Base-by-base conservation (phyloP, 2,329 filamentous ascomycete genomes). In the Venturia nashicola region DNA sequence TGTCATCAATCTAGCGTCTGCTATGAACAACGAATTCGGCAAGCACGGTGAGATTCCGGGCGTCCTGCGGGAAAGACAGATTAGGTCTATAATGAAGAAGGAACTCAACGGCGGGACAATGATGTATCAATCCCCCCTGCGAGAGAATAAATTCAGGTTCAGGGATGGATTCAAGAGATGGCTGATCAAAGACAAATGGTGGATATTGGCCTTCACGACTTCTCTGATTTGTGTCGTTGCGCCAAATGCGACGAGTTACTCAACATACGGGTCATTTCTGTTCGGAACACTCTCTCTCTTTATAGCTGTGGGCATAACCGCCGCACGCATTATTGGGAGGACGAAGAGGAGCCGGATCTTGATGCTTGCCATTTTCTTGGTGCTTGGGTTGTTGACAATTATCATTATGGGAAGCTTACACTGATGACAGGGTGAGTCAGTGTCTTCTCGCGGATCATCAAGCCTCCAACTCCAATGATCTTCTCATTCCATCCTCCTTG, bases 1-100 rank as follows among this genome's bases (percentile, higher is more conserved):
- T 27, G 42, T 70, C 0, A 39, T 71, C 4, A 65, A 71, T n/a
- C 67, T 71, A 11, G 67, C 69, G 4, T 55, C 63, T 0, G 67
- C 69, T 0, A 71, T 71, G 64, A 60, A 46, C 16, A 42, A 32
- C 18, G 62, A 67, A 12, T 43, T 68, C 9, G 42, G 57, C 42
- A 57, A 39, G 9, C 27, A 61, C 36, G 39, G 43, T 14, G 27
- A 46, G 32, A 61, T 14, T 43, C 59, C 39, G 5, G 20, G 40
- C 18, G 23, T 36, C 36, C 20, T 61, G 14, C 36, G 39, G 6
- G 55, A 59, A 40, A 40, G 39, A 40, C 55, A 59, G 7, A 59
- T 40, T 20, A 59, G 34, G 11, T 32, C 9, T 4, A n/a, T 59
- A 18, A 40, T 59, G 20, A 39, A 42, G 32, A 59, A 59, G 34